Base-by-base conservation (phyloP, 2,329 filamentous ascomycete genomes). In the Fusarium verrucosum region DNA sequence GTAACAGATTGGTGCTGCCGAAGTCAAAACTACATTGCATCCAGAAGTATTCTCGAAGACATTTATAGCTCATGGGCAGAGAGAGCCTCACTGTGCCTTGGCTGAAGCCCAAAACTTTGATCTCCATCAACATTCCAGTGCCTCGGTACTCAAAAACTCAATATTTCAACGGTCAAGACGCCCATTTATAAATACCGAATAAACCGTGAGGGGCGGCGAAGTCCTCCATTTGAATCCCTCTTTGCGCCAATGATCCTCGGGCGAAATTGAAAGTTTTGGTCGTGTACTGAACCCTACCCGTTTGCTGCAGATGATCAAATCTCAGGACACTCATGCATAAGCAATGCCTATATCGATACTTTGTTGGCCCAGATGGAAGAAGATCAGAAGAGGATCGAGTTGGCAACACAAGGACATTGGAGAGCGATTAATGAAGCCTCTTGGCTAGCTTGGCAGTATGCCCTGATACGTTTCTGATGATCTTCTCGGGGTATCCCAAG, bases 111-210 rank as follows among this genome's bases (percentile, higher is more conserved):
- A 11, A 43, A 60, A 50, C 55, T 37, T 61, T 63, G 14, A n/a
- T 23, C 49, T 51, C 40, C 56, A 54, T 58, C 50, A 44, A 11
- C 41, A 51, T 66, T 54, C 64, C 56, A 51, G 33, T 32, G 42
- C 36, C 35, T 52, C 63, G 58, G 62, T 17, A 66, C 25, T 62
- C 36, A 19, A 50, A 41, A 32, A 38, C 7, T 14, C 28, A 52
- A 33, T 55, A 65, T 62, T 67, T 55, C 64, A 65, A 51, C 28
- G 26, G 37, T 25, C 28, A 13, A 23, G 40, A 50, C 49, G 59
- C 51, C 43, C 42, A 14, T 50, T 40, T 28, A 32, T 19, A 58
- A 65, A 30, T 30, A 6, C 38, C 44, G 37, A 50, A n/a, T n/a
- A n/a, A n/a, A n/a, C n/a, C n/a, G n/a, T 32, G 30, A n/a, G 16